A percentile compares a stretch with the other conserved stretches of the same genome.
Conservation (phyloP, 2,329 filamentous ascomycete genomes). For the Trichocomaceae sp. region DNA sequence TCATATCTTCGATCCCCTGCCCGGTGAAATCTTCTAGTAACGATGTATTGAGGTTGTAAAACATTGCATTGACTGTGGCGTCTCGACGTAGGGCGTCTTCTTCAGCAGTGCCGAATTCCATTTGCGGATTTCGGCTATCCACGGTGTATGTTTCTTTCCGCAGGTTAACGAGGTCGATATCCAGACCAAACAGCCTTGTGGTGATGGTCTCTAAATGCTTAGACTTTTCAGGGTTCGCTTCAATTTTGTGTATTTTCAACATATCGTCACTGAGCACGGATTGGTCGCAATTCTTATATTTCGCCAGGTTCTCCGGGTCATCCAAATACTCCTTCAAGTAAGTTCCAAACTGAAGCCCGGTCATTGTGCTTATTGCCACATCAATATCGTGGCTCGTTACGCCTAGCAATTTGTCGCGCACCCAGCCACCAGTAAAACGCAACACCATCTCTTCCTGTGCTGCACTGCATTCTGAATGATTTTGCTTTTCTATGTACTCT, state of each 20-base stretch:
- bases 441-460: constrained; percentile 42
- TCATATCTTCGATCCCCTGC: constrained; percentile 67
- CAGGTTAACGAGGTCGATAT: constrained; percentile 91
- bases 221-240: constrained; percentile 88
- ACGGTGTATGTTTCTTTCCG: constrained; percentile 84
- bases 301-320: constrained; percentile 32
- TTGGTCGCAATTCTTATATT: constrained; percentile 39
- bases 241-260: constrained; percentile 77
- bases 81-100: constrained; percentile 87
- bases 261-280: constrained; percentile 57
- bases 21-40: constrained; percentile 78
- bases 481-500: constrained; percentile 48
- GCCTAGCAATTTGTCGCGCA: constrained; percentile 45
- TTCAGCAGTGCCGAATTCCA: constrained; percentile 87
- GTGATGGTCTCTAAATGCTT: constrained; percentile 93
- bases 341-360: constrained; percentile 42
- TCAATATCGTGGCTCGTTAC: constrained; percentile 44
- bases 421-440: constrained; percentile 46
- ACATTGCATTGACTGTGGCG: constrained; percentile 90
- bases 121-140: constrained; percentile 81
- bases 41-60: constrained; percentile 82
- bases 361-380: constrained; percentile 45
- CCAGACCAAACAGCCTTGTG: constrained; percentile 74
- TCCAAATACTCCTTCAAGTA: constrained; percentile 39
- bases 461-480: neutral